phyloP scores from a whole-genome alignment of 1,284 basidiomycete genomes.

The Grifola frondosa region DNA sequence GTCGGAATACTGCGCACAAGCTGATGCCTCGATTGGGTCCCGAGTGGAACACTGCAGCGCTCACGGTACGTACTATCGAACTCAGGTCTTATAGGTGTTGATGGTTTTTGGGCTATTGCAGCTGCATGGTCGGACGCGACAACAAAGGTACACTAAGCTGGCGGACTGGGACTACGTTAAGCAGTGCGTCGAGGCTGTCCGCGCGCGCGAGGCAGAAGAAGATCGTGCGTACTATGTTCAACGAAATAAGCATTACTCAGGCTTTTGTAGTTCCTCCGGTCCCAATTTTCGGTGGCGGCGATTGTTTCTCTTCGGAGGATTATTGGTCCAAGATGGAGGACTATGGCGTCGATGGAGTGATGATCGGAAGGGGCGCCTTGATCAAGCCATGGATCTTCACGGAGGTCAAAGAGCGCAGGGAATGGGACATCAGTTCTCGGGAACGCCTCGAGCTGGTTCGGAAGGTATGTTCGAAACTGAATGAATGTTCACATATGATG shows the following conservation, averaged over 20 bases:
- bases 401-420: slow-evolving; percentile 87
- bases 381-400: slow-evolving; percentile 99
- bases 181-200: slow-evolving; percentile 82
- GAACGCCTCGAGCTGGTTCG: slow-evolving; percentile 89
- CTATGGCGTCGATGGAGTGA: slow-evolving; percentile 89
- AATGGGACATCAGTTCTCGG: slow-evolving; percentile 92
- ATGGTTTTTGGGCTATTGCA: slow-evolving; percentile 35
- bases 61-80: slow-evolving; percentile 63
- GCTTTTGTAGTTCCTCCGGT: slow-evolving; percentile 66
- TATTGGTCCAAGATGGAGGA: slow-evolving; percentile 80
- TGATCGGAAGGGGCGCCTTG: slow-evolving; percentile 92
- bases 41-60: slow-evolving; percentile 79
- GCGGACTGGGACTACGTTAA: slow-evolving; percentile 93
- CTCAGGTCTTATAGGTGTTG: no score
- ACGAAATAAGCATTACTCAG: no score
- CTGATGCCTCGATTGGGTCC: slow-evolving; percentile 82
- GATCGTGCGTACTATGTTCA: slow-evolving; percentile 65
- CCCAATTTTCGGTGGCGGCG: slow-evolving; percentile 95
- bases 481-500: neutral
- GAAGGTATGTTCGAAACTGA: slow-evolving; percentile 60
- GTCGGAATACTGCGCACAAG: slow-evolving; percentile 85
- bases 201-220: slow-evolving; percentile 74
- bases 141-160: slow-evolving; percentile 86
- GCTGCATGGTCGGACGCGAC: slow-evolving; percentile 91
- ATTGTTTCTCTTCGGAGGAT: slow-evolving; percentile 86